These are phyloP conservation scores for Plasmodium fragile DNA, from an alignment of 169 alveolate genomes.

Conservation along the genomic window DNA sequence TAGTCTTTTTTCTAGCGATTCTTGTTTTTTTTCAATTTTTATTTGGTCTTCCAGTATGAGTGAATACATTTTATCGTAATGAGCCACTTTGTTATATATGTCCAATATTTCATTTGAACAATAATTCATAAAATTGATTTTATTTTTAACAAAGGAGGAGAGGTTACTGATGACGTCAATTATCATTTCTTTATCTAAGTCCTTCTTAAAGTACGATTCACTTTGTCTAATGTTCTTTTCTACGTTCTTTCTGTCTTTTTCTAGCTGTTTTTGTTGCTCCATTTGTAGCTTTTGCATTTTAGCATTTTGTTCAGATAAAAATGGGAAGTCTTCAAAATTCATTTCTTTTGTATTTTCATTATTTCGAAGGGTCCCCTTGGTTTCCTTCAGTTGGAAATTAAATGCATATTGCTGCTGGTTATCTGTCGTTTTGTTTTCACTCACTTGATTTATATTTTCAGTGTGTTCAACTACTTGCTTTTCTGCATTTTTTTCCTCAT, in stretches of 20 bases:
- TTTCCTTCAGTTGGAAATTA: constrained; percentile 67
- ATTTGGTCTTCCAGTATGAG: constrained; percentile 75
- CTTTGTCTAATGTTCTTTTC: constrained; percentile 69
- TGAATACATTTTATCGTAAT: constrained; percentile 75
- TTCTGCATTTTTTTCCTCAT: constrained; percentile 26
- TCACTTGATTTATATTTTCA: neutral
- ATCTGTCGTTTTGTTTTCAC: neutral
- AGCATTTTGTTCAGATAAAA: constrained; percentile 10
- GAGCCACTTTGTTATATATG: constrained; percentile 70
- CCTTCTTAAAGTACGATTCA: constrained; percentile 54
- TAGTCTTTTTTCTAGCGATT: constrained; percentile 61
- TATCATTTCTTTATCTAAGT: constrained; percentile 68
- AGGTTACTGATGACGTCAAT: constrained; percentile 69
- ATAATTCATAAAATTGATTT: constrained; percentile 76
- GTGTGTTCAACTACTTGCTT: neutral
- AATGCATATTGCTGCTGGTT: neutral
- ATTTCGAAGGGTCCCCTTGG: constrained; percentile 69
- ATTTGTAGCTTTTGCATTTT: constrained; percentile 7
- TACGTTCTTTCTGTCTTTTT: constrained; percentile 41
- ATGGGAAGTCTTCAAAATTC: constrained; percentile 55
- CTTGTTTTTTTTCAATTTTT: constrained; percentile 73
- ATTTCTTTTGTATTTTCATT: constrained; percentile 54
- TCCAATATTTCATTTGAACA: constrained; percentile 76
- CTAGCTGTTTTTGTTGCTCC: constrained; percentile 54
- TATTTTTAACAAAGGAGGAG: constrained; percentile 76